Base-by-base conservation (phyloP, 345 rosid genomes). In the Eucalyptus paniculata region DNA sequence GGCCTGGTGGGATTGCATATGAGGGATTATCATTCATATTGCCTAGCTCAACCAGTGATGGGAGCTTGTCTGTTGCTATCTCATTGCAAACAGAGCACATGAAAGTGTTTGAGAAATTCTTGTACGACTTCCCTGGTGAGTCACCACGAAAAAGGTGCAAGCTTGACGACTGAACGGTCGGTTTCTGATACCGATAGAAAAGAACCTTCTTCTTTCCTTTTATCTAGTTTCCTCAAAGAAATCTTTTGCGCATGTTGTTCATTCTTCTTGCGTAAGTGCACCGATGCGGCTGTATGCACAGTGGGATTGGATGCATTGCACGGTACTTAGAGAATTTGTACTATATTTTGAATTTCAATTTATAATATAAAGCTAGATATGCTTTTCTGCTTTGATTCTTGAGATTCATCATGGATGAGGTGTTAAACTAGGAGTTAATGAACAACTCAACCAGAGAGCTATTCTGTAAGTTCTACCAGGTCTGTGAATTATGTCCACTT, bases 1-100 rank as follows among this genome's bases (percentile, higher is more conserved):
- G 99, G 42, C 99, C 99, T 34, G 99, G 99, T 77, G 97, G 98
- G 23, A 94, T 96, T 82, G 94, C 98, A 40, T 96, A 94, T 51
- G 99, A 97, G 89, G 99, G 99, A 49, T 88, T 96, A 54, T 94
- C 99, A 3, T 96, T 96, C 92, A 91, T 96, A 72, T 89, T 96
- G 83, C 99, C 99, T 6, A 96, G 99, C 91, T 90, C 99, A 10
- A 91, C 92, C 50, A 93, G 93, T 37, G 99, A 97, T 85, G 99
- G 99, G 54, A 94, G 96, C 94, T 90, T 96, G 88, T 95, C 96
- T 34, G 95, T 97, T 50, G 97, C 98, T 94, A 94, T 97, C 88
- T 93, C 99, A 21, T 92, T 97, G 90, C 99, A 94, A 91, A 81
- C 95, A 9, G 92, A 92, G 56, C 99, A 97, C 92, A 97, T 96